Base-by-base conservation (phyloP, 2,329 filamentous ascomycete species). In the Fusarium liriodendri region DNA sequence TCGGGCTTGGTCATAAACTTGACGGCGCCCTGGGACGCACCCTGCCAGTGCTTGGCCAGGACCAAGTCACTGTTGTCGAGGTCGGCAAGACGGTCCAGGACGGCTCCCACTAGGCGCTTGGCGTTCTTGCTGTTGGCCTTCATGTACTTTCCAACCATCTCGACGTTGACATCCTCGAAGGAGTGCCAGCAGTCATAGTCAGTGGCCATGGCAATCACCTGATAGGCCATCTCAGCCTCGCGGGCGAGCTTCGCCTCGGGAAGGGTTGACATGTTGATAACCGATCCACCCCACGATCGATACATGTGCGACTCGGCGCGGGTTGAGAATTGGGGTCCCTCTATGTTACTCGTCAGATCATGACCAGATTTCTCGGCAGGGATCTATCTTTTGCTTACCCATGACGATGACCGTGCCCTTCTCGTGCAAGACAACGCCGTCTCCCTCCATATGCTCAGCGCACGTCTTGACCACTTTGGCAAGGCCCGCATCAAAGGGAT, bases 141-240 rank as follows among this genome's bases (percentile, higher is more conserved):
- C 97, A 99, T 99, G 84, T 97, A 94, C 70, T 91, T 93, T 91
- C 98, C 94, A 65, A 99, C 97, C 94, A 98, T 97, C 83, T 95
- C 94, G 25, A 99, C 97, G 71, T 95, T 95, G 72, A 99, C 97
- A 74, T 94, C 94, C 67, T 91, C 93, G 58, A 89, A 89, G 22
- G 89, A 91, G 81, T 95, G 93, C 97, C 97, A 99, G 90, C 96
- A 98, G 87, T 99, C 97, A 83, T 99, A 99, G 87, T 99, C 97
- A 32, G 97, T 99, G 37, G 95, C 94, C 97, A 99, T 99, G 88
- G 96, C 98, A 80, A 99, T 97, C 90, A 98, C 97, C 86, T 97
- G 95, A 84, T 98, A 98, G 38, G 93, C 93, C 78, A 99, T 93
- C 87, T 99, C 97, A 27, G 97, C 97, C 86, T 99, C 97, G 63